Evolutionary conservation across 1,284 basidiomycete species (phyloP), one percentile per base, ranked within the genome.

Genomic region (Pseudozyma flocculosa): DNA sequence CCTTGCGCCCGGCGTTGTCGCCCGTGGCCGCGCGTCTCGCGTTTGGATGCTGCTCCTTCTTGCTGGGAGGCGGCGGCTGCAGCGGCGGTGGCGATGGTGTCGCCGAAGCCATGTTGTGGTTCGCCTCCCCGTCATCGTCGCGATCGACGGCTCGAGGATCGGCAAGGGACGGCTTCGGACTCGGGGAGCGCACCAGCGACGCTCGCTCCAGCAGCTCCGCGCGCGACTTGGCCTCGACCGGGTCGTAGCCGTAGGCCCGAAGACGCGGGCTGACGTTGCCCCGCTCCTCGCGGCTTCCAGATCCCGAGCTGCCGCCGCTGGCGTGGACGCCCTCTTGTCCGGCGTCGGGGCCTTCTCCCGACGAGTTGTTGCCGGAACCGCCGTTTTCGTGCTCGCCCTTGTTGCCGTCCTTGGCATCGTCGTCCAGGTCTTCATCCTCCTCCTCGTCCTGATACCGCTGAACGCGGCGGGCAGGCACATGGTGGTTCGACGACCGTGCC

Each of bases 391-490:
- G 53, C 11, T 49, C 52, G 32, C 49, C 50, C 36, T 46, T 45
- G n/a, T n/a, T n/a, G 19, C 37, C 48, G 17, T 38, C 23, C 14
- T 56, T 22, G 9, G 22, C 50, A 24, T 59, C 52, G 14, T 57
- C 64, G 2, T 62, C 57, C n/a, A 61, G 34, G 14, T 61, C 61
- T n/a, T 60, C 57, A n/a, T 62, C 68, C 36, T 72, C 72, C 43
- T 72, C 70, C n/a, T 74, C 69, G 18, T 67, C 67, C 24, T 72
- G 56, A 37, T 69, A 58, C 34, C 65, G 57, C 14, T 61, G 53
- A 40, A 72, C 70, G 11, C 70, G 50, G 15, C 68, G 58, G 17
- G 70, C 68, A 10, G 68, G 70, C 9, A 63, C 58, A 39, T 70
- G 70, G 17, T 54, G 48, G 40, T 55, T 59, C 1, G 58, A 61